phyloP scores from a whole-genome alignment of 495 filamentous ascomycete genomes.

The Penicillium steckii region DNA sequence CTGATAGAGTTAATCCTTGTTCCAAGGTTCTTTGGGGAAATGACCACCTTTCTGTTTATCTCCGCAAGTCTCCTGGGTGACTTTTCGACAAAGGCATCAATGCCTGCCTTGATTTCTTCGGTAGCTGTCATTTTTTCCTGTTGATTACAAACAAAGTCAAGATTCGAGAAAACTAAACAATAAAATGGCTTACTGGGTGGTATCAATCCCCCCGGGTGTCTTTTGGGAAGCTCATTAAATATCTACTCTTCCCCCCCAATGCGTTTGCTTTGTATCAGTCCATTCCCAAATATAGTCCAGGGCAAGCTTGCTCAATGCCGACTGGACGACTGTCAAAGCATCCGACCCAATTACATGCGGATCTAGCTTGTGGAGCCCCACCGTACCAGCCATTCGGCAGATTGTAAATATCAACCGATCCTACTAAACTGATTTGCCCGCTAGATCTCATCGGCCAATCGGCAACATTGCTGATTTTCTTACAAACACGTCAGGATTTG shows the following conservation, averaged over 20 bases:
- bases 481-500: no score
- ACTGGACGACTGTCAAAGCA: background rate
- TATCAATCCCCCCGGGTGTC: background rate
- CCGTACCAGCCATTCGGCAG: background rate
- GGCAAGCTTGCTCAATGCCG: background rate
- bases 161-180: no score
- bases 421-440: no score
- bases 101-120: background rate
- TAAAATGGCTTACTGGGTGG: no score
- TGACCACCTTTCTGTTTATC: slow-evolving; percentile 46
- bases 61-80: slow-evolving; percentile 22
- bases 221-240: background rate
- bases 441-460: background rate
- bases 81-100: background rate
- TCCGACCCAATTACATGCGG: background rate
- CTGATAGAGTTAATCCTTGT: slow-evolving; percentile 10
- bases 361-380: no score
- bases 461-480: no score
- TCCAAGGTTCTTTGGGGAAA: background rate
- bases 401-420: background rate
- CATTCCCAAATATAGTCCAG: no score
- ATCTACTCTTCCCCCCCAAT: background rate
- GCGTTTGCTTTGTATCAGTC: background rate
- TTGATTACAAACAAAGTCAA: slow-evolving; percentile 8
- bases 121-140: background rate